Base-by-base conservation (phyloP, 805 yeast genomes). In the Suhomyces xylopsoci region DNA sequence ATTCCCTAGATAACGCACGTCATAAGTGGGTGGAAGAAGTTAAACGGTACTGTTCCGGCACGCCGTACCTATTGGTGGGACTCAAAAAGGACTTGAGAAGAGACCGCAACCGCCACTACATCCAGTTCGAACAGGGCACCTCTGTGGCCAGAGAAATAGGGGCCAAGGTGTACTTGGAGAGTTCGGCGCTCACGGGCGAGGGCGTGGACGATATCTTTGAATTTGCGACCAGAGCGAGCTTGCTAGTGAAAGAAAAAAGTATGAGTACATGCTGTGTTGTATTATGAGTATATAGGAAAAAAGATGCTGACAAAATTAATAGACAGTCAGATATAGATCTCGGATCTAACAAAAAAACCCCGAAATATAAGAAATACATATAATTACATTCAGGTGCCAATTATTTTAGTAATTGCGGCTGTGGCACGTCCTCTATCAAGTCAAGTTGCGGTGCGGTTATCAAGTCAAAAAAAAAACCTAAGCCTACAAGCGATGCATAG, bases 181-280 rank as follows among this genome's bases (percentile, higher is more conserved):
- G 97, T 64, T 88, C 96, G 47, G 90, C 97, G 1, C 73, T 92
- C 58, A 89, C 96, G 2, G 97, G 97, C 4, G 96, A 90, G 65
- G 96, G 96, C 10, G 97, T 92, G 20, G 97, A 91, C 68, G 96
- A 89, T 64, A 92, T 92, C 2, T 91, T 92, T 67, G 97, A 92
- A 69, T 82, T 83, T 48, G 97, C 97, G 14, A 89, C 96, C 1
- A 78, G 97, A 59, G 85, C 92, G 3, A 86, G 94, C 63, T 71
- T 90, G 51, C 69, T 90, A 34, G 64, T 65, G 28, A 48, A 61
- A 17, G 70, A 68, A 34, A 66, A 65, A 45, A 61, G 67, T 3
- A 58, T 57, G 42, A 60, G 49, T 55, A 57, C 68, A 9, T 74
- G 79, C 56, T 74, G 79, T 58, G 57, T 62, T 4, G 67, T 74